These are phyloP conservation scores for Raphidocelis subcapitata DNA, from an alignment of 139 green algal species.

Conservation along the genomic window DNA sequence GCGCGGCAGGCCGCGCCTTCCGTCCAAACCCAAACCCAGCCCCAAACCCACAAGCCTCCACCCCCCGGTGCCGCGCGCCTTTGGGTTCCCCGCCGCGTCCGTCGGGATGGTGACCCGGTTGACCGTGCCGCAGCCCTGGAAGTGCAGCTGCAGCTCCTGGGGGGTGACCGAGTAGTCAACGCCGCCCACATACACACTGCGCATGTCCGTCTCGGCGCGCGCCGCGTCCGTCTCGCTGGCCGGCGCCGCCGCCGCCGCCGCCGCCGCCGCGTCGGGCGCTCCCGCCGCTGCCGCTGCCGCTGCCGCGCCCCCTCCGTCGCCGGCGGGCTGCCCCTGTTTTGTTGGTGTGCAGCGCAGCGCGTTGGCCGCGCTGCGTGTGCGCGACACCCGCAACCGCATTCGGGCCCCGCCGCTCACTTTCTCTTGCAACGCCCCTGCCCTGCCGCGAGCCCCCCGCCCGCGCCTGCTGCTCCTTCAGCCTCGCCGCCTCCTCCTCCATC, in stretches of 20 bases:
- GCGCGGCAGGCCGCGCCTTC: too few species aligned
- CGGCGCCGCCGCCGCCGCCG: background rate
- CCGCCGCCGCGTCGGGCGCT: conserved; percentile 12
- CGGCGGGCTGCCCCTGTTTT: background rate
- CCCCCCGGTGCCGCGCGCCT: conserved; percentile 49
- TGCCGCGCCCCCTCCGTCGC: background rate
- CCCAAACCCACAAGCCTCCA: too few species aligned
- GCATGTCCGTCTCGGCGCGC: conserved; percentile 84
- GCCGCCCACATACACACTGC: conserved; percentile 92
- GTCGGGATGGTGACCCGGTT: conserved; percentile 98
- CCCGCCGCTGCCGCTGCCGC: conserved; percentile 9
- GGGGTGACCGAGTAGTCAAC: conserved; percentile 94
- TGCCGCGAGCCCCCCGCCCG: background rate
- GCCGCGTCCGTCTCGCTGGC: conserved; percentile 1
- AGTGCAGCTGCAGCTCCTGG: conserved; percentile 94
- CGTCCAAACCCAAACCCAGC: too few species aligned
- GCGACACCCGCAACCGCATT: background rate
- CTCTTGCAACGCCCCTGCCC: background rate
- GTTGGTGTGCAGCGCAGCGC: background rate
- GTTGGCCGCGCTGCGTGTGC: background rate
- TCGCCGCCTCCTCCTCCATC: conserved; percentile 90
- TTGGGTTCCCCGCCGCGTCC: conserved; percentile 92
- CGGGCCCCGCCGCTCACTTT: background rate
- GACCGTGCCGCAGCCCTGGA: conserved; percentile 92
- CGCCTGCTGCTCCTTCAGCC: conserved; percentile 78